These are phyloP conservation scores for Raphanus sativus DNA, from an alignment of 345 rosid species.

Conservation along the genomic window DNA sequence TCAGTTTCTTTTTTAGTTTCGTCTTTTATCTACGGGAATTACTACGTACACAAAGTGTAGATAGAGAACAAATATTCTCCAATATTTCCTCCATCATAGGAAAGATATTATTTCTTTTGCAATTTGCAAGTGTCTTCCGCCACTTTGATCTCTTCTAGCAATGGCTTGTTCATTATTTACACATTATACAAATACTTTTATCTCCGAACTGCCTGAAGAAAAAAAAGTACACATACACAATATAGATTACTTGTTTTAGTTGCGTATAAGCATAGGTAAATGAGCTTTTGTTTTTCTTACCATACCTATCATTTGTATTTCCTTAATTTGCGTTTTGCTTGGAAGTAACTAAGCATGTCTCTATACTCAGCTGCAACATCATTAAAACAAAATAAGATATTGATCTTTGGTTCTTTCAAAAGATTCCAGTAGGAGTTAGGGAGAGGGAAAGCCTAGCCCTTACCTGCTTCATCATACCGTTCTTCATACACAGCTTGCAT, in stretches of 20 bases:
- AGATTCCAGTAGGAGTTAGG: not conserved
- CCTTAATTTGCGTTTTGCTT: constrained; percentile 75
- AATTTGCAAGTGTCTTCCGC: not conserved
- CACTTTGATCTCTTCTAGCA: constrained; percentile 4
- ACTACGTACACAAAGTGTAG: constrained; percentile 28
- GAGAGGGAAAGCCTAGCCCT: not conserved
- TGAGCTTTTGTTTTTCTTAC: not conserved
- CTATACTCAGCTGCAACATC: constrained; percentile 77
- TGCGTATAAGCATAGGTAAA: not conserved
- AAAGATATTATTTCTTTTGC: not conserved
- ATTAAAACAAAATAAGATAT: not conserved
- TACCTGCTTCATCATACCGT: constrained; percentile 90
- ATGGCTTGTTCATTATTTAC: constrained; percentile 27
- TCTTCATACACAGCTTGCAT: constrained; percentile 75
- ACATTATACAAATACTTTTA: not conserved
- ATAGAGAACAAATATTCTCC: constrained; percentile 9
- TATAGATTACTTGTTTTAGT: not conserved
- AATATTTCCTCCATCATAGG: not conserved
- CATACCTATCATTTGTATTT: constrained; percentile 60
- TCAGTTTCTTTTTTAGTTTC: not conserved
- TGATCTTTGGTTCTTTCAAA: not conserved
- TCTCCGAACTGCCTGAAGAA: not conserved
- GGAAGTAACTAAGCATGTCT: constrained; percentile 84
- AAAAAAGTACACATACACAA: too few species aligned
- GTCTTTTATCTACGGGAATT: not conserved